Percentiles rank a stretch among this genome's conserved stretches.
These are phyloP conservation scores for Scleroderma citrinum DNA, from an alignment of 768 basidiomycete genomes.

Conservation along the genomic window DNA sequence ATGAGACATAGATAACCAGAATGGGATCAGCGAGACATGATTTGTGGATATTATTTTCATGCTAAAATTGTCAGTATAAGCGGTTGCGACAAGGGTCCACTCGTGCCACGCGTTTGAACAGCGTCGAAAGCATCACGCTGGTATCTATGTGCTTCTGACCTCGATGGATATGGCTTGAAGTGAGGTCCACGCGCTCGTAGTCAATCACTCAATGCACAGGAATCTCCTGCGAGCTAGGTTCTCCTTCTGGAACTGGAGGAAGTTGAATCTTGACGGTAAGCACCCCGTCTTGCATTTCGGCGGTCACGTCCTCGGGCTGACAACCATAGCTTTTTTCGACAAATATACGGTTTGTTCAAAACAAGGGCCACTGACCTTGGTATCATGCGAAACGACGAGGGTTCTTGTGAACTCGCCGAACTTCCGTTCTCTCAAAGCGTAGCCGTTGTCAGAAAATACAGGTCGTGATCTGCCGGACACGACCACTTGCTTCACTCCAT, in stretches of 20 bases:
- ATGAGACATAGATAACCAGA: too few relatives aligned
- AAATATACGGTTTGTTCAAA: neutral
- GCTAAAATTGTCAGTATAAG: too few relatives aligned
- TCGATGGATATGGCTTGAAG: too few relatives aligned
- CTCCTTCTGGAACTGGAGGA: constrained; percentile 38
- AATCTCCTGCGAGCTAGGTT: constrained; percentile 44
- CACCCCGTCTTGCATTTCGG: constrained; percentile 55
- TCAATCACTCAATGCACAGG: constrained; percentile 39
- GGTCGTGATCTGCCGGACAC: constrained; percentile 44
- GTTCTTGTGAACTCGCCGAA: constrained; percentile 45
- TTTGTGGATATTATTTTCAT: too few relatives aligned
- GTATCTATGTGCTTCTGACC: neutral
- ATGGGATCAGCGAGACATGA: too few relatives aligned
- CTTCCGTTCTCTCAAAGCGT: constrained; percentile 49
- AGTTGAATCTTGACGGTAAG: constrained; percentile 50
- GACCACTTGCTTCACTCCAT: constrained; percentile 55
- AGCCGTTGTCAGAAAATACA: constrained; percentile 36
- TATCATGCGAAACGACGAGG: constrained; percentile 49
- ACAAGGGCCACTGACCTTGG: constrained; percentile 40
- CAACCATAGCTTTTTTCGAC: constrained; percentile 7
- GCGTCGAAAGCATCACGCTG: too few relatives aligned
- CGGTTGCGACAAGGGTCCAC: too few relatives aligned
- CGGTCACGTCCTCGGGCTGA: constrained; percentile 50
- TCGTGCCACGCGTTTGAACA: too few relatives aligned
- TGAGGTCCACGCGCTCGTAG: neutral